phyloP scores from a whole-genome alignment of 768 basidiomycete genomes.

The Chlorophyllum brunneum region DNA sequence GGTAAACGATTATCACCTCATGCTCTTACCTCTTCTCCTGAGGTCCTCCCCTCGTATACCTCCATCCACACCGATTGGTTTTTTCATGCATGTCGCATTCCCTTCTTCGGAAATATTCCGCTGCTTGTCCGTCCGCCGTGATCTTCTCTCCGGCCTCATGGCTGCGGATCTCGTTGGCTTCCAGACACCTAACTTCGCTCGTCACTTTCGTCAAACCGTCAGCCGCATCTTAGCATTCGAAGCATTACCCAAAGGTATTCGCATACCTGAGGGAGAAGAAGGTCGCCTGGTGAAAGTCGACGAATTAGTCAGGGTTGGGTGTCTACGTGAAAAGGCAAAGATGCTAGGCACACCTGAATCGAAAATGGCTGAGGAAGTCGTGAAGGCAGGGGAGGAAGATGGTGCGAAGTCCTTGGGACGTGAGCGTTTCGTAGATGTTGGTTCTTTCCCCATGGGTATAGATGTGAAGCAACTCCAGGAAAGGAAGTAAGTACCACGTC shows the following conservation, averaged over 20 bases:
- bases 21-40: constrained; percentile 86
- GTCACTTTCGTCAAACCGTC: constrained; percentile 85
- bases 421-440: constrained; percentile 77
- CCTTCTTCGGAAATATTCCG: constrained; percentile 95
- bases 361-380: background rate
- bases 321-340: constrained; percentile 14
- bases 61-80: constrained; percentile 67
- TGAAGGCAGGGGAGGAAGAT: constrained; percentile 18
- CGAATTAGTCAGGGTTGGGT: constrained; percentile 10
- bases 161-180: constrained; percentile 92
- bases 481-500: constrained; percentile 57
- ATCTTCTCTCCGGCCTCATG: constrained; percentile 84
- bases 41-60: constrained; percentile 58
- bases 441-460: constrained; percentile 89
- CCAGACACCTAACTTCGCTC: constrained; percentile 80
- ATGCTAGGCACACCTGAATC: background rate
- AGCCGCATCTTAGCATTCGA: constrained; percentile 76
- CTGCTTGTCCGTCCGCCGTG: constrained; percentile 75
- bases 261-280: constrained; percentile 40
- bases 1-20: constrained; percentile 96
- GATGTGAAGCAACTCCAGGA: constrained; percentile 67
- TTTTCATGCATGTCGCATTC: constrained; percentile 97
- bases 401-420: constrained; percentile 29
- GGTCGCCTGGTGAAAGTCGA: constrained; percentile 18
- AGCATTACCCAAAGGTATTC: constrained; percentile 80